Percentiles rank a stretch among this genome's conserved stretches.
phyloP scores from a whole-genome alignment of 257 asterid genomes.

The Solanum appendiculatum region DNA sequence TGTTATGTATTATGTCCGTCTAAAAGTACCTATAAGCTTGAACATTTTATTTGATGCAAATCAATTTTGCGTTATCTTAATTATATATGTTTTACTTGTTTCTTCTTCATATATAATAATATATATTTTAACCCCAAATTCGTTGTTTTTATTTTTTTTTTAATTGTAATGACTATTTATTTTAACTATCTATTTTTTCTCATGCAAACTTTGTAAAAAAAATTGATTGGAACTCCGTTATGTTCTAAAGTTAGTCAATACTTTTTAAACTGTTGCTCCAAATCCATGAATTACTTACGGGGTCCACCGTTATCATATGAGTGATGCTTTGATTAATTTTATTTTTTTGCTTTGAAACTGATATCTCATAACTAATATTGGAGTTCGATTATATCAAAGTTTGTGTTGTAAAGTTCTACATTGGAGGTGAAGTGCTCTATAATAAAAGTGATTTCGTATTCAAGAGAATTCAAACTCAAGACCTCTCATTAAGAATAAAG shows the following conservation, averaged over 20 bases:
- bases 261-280: neutral
- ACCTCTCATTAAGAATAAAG: too few relatives aligned
- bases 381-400: too few relatives aligned
- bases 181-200: too few relatives aligned
- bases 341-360: too few relatives aligned
- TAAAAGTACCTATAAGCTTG: neutral
- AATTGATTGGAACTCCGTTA: neutral
- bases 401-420: too few relatives aligned
- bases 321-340: neutral
- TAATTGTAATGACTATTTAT: too few relatives aligned
- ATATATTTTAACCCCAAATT: neutral
- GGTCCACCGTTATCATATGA: neutral
- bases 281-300: neutral
- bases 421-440: fast-evolving
- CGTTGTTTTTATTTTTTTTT: too few relatives aligned
- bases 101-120: too few relatives aligned
- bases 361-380: too few relatives aligned
- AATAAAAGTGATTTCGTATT: too few relatives aligned
- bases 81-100: neutral
- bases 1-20: neutral
- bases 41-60: neutral
- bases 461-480: too few relatives aligned
- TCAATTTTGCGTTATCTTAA: neutral
- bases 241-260: neutral
- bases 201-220: too few relatives aligned